Conservation (phyloP, 2,329 filamentous ascomycete species). For the Colletotrichum lini region DNA sequence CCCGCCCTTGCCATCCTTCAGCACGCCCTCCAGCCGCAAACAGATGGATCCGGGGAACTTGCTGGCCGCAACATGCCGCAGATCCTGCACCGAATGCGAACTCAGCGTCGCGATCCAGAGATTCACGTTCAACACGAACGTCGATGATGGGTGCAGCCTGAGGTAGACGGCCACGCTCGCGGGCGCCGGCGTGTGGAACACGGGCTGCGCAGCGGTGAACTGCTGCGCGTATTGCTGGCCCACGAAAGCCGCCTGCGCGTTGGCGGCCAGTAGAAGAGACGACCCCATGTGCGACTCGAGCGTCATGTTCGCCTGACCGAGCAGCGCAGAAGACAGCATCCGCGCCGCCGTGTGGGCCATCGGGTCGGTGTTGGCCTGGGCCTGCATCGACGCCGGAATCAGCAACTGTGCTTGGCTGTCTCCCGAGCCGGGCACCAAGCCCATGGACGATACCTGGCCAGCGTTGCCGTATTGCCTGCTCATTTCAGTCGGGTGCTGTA, state of each 20-base stretch:
- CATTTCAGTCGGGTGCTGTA: conserved; percentile 14
- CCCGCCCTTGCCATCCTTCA: conserved; percentile 71
- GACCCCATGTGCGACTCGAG: conserved; percentile 56
- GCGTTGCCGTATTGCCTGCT: conserved; percentile 29
- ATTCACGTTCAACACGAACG: conserved; percentile 62
- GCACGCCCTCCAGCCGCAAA: conserved; percentile 75
- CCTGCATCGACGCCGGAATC: conserved; percentile 37
- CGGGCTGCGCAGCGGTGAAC: conserved; percentile 46
- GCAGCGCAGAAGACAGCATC: conserved; percentile 30
- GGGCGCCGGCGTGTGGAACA: conserved; percentile 46
- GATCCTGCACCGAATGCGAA: conserved; percentile 70
- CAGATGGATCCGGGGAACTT: conserved; percentile 74
- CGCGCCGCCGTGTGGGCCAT: conserved; percentile 31
- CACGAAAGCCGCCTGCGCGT: conserved; percentile 55
- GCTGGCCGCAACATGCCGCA: conserved; percentile 72
- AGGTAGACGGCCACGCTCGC: conserved; percentile 73
- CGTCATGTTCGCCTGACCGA: conserved; percentile 44
- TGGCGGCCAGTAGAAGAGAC: conserved; percentile 56
- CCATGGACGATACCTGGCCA: conserved; percentile 37
- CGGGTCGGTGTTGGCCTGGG: conserved; percentile 25
- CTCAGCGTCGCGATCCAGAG: conserved; percentile 78
- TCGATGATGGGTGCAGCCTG: conserved; percentile 76
- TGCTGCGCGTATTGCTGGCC: conserved; percentile 51
- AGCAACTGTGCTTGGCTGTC: conserved; percentile 34
- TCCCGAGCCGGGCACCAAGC: conserved; percentile 27